These are phyloP conservation scores for Botrytis fabae DNA, from an alignment of 2,329 filamentous ascomycete species.

Conservation along the genomic window DNA sequence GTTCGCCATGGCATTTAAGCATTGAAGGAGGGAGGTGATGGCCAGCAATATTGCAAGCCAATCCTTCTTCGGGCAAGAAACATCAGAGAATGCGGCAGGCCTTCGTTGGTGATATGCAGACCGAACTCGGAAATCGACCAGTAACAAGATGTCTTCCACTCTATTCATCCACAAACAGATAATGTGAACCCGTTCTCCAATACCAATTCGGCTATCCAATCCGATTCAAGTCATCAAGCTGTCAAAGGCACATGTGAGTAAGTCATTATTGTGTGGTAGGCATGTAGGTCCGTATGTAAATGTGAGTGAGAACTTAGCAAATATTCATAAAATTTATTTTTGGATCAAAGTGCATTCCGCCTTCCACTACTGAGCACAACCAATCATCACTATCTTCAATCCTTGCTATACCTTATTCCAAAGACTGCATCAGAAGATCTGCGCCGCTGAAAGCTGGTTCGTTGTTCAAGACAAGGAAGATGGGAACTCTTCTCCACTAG, in stretches of 20 bases:
- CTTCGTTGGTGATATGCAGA: not conserved
- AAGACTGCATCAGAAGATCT: constrained; percentile 24
- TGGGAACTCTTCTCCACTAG: not conserved
- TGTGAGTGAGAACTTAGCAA: not conserved
- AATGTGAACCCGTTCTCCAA: not conserved
- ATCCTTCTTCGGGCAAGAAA: constrained; percentile 3
- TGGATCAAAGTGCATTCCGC: constrained; percentile 19
- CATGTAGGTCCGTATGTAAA: not conserved
- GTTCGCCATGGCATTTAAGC: not conserved
- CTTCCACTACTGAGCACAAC: not conserved
- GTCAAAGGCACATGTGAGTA: constrained; percentile 2
- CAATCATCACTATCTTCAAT: not conserved
- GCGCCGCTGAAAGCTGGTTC: constrained; percentile 20
- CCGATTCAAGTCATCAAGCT: not conserved
- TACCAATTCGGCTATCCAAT: not conserved
- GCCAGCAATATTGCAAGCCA: not conserved
- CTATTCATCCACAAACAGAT: not conserved
- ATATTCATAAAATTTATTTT: constrained; percentile 17
- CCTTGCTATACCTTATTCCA: constrained; percentile 22
- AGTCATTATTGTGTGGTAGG: constrained; percentile 7
- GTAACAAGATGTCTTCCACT: not conserved
- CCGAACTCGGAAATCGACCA: constrained; percentile 8
- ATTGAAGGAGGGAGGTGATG: constrained; percentile 8
- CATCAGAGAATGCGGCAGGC: not conserved
- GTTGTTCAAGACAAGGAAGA: constrained; percentile 12